These are phyloP conservation scores for Globisporangium ultimum DNA, from an alignment of 352 stramenopile species.

Conservation along the genomic window DNA sequence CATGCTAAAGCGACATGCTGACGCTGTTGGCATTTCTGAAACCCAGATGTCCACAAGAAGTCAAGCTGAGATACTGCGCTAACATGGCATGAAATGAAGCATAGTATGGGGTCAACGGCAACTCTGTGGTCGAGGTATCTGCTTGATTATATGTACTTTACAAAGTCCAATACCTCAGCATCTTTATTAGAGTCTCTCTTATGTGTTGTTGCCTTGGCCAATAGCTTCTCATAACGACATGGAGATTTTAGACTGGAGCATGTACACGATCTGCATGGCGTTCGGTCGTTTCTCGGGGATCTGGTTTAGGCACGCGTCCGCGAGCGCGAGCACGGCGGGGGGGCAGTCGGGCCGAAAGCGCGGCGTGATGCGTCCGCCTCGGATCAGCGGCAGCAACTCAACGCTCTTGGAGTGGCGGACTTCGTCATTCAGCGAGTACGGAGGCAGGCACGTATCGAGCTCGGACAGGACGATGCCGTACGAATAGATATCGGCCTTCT, in stretches of 20 bases:
- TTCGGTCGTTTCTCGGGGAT: slow-evolving; percentile 35
- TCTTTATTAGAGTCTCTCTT: too few species aligned
- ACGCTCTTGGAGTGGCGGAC: slow-evolving; percentile 42
- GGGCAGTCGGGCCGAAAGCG: slow-evolving; percentile 38
- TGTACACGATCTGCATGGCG: slow-evolving; percentile 49
- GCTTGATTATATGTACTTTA: too few species aligned
- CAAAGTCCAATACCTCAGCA: too few species aligned
- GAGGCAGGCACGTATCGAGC: slow-evolving; percentile 52
- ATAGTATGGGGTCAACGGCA: too few species aligned
- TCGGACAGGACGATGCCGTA: slow-evolving; percentile 62
- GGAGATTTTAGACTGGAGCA: slow-evolving; percentile 29
- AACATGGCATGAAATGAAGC: too few species aligned
- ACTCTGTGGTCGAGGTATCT: too few species aligned
- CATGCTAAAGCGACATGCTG: too few species aligned
- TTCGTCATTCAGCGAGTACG: slow-evolving; percentile 51
- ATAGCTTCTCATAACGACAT: slow-evolving; percentile 9
- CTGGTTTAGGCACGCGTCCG: slow-evolving; percentile 27
- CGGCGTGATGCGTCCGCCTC: slow-evolving; percentile 36
- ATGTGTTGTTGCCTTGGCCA: too few species aligned
- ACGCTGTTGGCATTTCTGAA: too few species aligned
- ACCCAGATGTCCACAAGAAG: too few species aligned
- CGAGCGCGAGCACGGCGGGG: slow-evolving; percentile 27
- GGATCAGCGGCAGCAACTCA: slow-evolving; percentile 56
- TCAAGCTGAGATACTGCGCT: too few species aligned
- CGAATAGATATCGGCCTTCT: slow-evolving; percentile 64